Conservation (phyloP, 2,329 filamentous ascomycete species). For the Aspergillus vadensis region DNA sequence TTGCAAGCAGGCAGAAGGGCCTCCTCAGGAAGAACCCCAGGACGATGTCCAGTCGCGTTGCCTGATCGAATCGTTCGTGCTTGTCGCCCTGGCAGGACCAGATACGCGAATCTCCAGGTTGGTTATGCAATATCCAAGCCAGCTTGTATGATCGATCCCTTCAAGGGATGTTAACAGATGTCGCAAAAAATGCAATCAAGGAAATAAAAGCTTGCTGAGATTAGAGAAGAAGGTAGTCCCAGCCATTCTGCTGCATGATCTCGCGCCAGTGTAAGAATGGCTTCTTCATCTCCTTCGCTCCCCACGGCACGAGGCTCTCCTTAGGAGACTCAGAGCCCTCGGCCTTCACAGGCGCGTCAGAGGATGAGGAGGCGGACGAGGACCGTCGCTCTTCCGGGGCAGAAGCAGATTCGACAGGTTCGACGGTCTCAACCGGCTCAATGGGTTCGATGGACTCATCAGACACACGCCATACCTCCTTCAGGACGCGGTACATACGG, state of each 20-base stretch:
- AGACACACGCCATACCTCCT: constrained; percentile 77
- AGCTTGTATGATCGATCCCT: constrained; percentile 22
- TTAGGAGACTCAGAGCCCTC: constrained; percentile 24
- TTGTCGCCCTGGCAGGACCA: neutral
- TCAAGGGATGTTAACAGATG: constrained; percentile 21
- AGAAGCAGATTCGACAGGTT: constrained; percentile 36
- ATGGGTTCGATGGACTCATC: constrained; percentile 55
- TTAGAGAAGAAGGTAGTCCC: constrained; percentile 91
- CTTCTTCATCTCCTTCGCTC: constrained; percentile 28
- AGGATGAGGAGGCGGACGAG: constrained; percentile 7
- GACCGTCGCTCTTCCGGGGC: constrained; percentile 13
- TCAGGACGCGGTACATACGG: constrained; percentile 74
- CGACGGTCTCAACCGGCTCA: constrained; percentile 61
- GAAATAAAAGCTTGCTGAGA: constrained; percentile 8
- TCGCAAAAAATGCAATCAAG: constrained; percentile 19
- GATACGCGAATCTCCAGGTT: constrained; percentile 10
- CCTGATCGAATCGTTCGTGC: neutral
- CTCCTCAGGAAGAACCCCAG: neutral
- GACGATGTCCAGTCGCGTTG: neutral
- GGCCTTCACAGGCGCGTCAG: constrained; percentile 21
- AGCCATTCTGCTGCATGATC: constrained; percentile 85
- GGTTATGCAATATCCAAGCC: constrained; percentile 20
- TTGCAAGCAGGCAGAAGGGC: neutral
- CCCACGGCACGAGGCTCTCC: constrained; percentile 8
- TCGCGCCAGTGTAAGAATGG: constrained; percentile 91